Base-by-base conservation (phyloP, 2,329 filamentous ascomycete species). In the Pseudogymnoascus sp. region DNA sequence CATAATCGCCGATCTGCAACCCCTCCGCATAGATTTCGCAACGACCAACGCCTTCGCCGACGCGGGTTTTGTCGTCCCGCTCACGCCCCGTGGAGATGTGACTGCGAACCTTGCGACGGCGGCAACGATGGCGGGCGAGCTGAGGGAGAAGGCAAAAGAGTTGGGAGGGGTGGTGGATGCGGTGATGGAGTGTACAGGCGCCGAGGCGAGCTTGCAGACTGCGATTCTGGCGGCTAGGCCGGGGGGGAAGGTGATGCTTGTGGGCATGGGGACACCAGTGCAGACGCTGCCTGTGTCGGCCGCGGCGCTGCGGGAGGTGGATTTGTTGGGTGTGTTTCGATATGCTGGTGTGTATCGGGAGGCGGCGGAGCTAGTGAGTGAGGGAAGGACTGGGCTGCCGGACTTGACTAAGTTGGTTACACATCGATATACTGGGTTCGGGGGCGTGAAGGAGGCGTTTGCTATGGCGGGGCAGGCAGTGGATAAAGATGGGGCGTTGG, bases 281-380 rank as follows among this genome's bases (percentile, higher is more conserved):
- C 92, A 96, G 75, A 89, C 78, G 6, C 96, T 97, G 79, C 93
- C 93, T 60, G 96, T 98, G 74, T 90, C 93, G 84, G 89, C 90
- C 6, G 81, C 96, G 72, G 96, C 92, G 75, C 82, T 88, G 61
- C 97, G 97, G 79, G 93, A 98, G 79, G 81, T 96, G 61, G 96
- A 87, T 12, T 82, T 90, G 53, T 90, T 89, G 73, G 93, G 93
- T 19, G 92, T 88, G 66, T 98, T 98, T 82, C 85, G 93, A 41
- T 98, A 98, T 76, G 88, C 88, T 4, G 84, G 86, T 65, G 85
- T 96, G 1, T 82, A 83, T 7, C 81, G 78, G 28, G 90, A 90
- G 60, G 86, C 85, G 74, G 84, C 98, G 41, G 85, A 90, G 59
- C 89, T 92, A 64, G 96, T 95, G 84, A 85, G 85, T 75, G 14